These are phyloP conservation scores for Isoetes taiwanensis DNA, from an alignment of 75 land plant species.

Conservation along the genomic window DNA sequence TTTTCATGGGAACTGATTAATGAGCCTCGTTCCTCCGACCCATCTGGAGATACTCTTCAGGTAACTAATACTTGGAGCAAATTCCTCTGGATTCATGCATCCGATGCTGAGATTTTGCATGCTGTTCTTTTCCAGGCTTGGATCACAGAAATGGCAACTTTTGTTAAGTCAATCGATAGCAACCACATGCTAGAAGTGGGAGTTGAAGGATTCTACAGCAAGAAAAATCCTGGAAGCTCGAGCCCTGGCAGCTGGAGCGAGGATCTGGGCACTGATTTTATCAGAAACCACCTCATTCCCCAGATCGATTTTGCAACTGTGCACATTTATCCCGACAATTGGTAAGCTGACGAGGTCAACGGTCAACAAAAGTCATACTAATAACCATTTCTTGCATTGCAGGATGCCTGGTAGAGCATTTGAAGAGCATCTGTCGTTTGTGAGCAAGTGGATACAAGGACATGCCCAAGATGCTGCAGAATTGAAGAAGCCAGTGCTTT, in stretches of 20 bases:
- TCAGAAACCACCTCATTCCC: neutral
- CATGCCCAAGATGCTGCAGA: neutral
- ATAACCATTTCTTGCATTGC: too few species aligned
- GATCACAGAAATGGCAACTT: neutral
- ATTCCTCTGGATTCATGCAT: too few species aligned
- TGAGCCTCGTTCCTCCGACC: neutral
- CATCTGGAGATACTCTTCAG: slow-evolving; percentile 1
- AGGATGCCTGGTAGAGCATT: neutral
- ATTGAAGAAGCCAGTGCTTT: neutral
- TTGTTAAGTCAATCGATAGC: neutral
- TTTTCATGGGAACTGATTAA: slow-evolving; percentile 1
- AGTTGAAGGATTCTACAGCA: neutral
- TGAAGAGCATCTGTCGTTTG: neutral
- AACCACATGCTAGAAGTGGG: slow-evolving; percentile 4
- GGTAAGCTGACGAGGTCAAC: slow-evolving; percentile 4
- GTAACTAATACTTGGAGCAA: neutral
- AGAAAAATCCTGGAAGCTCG: neutral
- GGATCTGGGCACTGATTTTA: neutral
- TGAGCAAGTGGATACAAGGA: neutral
- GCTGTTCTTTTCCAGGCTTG: neutral
- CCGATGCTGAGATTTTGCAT: neutral
- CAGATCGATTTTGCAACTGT: slow-evolving; percentile 4
- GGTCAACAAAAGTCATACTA: too few species aligned
- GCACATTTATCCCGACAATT: neutral
- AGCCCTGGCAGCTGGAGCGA: neutral